Evolutionary conservation across 2,329 filamentous ascomycete genomes (phyloP), one percentile per base, ranked within the genome.

Genomic region (Cladosporium sphaerospermum): DNA sequence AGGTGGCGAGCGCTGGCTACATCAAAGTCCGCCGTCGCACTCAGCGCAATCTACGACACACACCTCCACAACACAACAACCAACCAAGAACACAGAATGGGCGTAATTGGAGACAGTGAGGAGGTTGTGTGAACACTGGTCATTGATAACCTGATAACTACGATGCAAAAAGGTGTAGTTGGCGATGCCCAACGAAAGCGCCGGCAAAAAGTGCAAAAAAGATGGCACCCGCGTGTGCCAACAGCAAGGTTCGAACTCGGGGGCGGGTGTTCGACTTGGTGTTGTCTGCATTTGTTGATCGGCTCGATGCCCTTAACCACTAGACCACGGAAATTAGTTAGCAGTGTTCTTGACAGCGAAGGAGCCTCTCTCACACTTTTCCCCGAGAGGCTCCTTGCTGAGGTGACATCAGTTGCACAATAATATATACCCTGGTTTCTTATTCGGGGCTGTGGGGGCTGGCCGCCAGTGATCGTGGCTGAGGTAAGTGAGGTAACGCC

Each of bases 161-260:
- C 23, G 23, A 28, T 28, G 23, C 23, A 28, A 28, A 28, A 28
- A 28, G 23, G 23, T 7, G 23, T 28, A 28, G 23, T 28, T 7
- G 7, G 23, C 7, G 23, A 28, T 28, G 23, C 7, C 23, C 23
- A 28, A 28, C 5, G 7, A 5, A 7, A 28, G 5, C 7, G 23
- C 4, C 23, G 23, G 23, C 23, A 39, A 39, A 39, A 99, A 14
- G 11, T 14, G 36, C 36, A 39, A 39, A 39, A 39, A 14, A 39
- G 16, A 14, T 14, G 36, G 8, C 36, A 39, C 36, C 10, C 36
- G 10, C 8, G n/a, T 39, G 36, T 39, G 36, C 36, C 36, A 14
- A 14, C 16, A 39, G 36, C 36, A 14, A 39, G 36, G 10, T 9
- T 39, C 36, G 36, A 39, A 39, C 36, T 39, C 36, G 36, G 11